Base-by-base conservation (phyloP, 2,329 filamentous ascomycete species). In the Aspergillus luchuensis region DNA sequence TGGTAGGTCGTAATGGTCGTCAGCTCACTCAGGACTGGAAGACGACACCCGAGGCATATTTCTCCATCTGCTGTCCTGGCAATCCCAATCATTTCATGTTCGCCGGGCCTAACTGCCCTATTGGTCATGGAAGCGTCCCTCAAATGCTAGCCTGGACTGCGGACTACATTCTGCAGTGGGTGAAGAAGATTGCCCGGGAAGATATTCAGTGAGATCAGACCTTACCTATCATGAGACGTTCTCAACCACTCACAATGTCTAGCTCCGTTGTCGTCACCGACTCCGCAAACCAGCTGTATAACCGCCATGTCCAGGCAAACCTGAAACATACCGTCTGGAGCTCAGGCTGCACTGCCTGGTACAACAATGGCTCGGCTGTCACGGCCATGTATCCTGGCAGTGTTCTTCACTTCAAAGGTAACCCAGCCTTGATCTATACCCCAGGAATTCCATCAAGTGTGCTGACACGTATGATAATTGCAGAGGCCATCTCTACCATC, bases 41-140 rank as follows among this genome's bases (percentile, higher is more conserved):
- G 25, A 45, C 64, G 0, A 53, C 54, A 1, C 69, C 72, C 0
- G 51, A 67, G 19, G 66, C 66, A 6, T 74, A 74, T 21, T 64
- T 73, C 8, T 64, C 63, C 1, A 45, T 70, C 2, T 67, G 67
- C 5, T 64, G 62, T 0, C 63, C 55, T 0, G 65, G 64, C 7
- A 59, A 63, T 1, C 73, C 73, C 1, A 74, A 75, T 30, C 71
- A 72, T 47, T 74, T 74, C 36, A 66, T 72, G 17, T 67, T 70
- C 33, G 66, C 63, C 11, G 71, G 70, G 2, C 70, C 71, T 1
- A 67, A 69, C 43, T 57, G 28, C 7, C 60, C 55, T 0, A 48
- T 69, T 48, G 68, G 69, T 10, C 70, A 72, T 58, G 70, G 69
- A 1, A 66, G 61, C 55, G 60, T 69, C 2, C 60, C 66, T 2